Conservation (phyloP, 768 basidiomycete species). For the Holtermannia corniformis region DNA sequence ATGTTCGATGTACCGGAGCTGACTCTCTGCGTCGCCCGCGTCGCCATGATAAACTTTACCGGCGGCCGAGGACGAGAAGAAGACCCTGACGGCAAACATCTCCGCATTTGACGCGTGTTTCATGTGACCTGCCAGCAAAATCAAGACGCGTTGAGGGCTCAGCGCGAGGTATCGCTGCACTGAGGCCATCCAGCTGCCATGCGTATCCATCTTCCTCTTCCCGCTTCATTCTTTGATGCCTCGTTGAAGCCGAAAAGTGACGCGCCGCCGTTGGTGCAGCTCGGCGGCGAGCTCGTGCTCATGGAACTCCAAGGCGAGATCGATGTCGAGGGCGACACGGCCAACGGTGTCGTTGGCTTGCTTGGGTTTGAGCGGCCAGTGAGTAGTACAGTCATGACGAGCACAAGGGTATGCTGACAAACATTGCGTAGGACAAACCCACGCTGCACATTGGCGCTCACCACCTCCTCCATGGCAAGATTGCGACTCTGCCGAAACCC, state of each 20-base stretch:
- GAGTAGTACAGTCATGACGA: constrained; percentile 5
- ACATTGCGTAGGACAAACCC: constrained; percentile 59
- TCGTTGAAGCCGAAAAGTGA: constrained; percentile 3
- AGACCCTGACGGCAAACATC: no score
- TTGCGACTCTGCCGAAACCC: constrained; percentile 65
- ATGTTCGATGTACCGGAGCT: no score
- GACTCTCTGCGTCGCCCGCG: no score
- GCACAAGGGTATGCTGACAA: neutral
- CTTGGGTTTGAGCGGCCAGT: constrained; percentile 53
- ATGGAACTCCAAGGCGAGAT: constrained; percentile 81
- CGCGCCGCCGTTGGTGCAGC: constrained; percentile 52
- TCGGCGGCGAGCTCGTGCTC: constrained; percentile 71
- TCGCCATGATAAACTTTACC: no score
- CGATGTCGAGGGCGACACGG: constrained; percentile 57
- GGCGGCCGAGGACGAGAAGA: no score
- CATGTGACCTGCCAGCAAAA: no score
- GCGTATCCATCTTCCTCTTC: constrained; percentile 35
- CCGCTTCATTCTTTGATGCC: constrained; percentile 15
- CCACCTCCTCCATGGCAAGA: constrained; percentile 81
- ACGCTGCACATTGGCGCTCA: constrained; percentile 68
- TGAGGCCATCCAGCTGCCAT: no score
- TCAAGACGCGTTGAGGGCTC: no score
- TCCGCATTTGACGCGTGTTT: no score
- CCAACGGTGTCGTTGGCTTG: constrained; percentile 69
- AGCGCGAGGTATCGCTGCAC: no score